Conservation (phyloP, 169 alveolate species). For the Eimeria sp. region DNA sequence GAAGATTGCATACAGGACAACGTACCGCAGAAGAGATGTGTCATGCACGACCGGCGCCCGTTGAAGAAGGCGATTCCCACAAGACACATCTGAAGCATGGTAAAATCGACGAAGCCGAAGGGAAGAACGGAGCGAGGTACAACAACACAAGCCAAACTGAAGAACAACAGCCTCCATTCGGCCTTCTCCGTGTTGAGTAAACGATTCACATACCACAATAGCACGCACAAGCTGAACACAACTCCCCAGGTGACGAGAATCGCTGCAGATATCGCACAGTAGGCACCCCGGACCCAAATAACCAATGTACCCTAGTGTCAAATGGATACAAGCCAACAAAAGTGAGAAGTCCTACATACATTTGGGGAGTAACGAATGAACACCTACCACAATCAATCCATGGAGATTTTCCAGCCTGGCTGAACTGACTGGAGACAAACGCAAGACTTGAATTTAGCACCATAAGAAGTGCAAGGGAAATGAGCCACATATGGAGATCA, state of each 20-base stretch:
- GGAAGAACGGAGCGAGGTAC: conserved; percentile 54
- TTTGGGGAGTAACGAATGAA: background rate
- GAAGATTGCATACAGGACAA: background rate
- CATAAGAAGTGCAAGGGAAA: conserved; percentile 54
- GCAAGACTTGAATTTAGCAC: conserved; percentile 59
- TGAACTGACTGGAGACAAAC: conserved; percentile 27
- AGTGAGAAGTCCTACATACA: background rate
- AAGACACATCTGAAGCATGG: conserved; percentile 53
- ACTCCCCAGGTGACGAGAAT: conserved; percentile 35
- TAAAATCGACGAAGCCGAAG: conserved; percentile 2
- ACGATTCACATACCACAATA: conserved; percentile 52
- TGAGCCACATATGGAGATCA: conserved; percentile 68
- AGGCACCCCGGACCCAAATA: background rate
- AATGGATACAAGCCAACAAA: background rate
- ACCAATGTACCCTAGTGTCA: background rate
- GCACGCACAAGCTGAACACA: conserved; percentile 40
- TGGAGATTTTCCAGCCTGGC: background rate
- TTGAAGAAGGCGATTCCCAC: conserved; percentile 52
- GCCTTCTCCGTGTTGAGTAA: conserved; percentile 34
- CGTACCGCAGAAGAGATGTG: conserved; percentile 44
- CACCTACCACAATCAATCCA: conserved; percentile 51
- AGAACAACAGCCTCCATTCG: conserved; percentile 3
- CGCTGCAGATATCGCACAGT: conserved; percentile 38
- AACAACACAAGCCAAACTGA: conserved; percentile 1
- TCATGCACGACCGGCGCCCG: conserved; percentile 14